These are phyloP conservation scores for Penicillium digitatum DNA, from an alignment of 2,329 filamentous ascomycete species.

Conservation along the genomic window DNA sequence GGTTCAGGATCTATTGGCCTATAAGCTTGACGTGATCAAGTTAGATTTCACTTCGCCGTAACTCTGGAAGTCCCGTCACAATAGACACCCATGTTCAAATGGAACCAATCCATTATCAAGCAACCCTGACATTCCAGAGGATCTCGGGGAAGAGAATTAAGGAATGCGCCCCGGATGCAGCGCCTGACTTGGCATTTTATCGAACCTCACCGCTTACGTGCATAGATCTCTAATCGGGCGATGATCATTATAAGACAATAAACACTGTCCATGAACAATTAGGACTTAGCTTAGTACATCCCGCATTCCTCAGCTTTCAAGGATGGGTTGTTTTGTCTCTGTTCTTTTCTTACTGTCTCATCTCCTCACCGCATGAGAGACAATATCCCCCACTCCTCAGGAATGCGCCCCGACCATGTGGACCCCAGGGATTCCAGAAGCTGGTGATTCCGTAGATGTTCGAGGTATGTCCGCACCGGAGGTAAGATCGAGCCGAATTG, in stretches of 20 bases:
- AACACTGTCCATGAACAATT: background rate
- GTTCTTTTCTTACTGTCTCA: constrained; percentile 2
- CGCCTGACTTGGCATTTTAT: constrained; percentile 2
- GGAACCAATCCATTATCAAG: background rate
- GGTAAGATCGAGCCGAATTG: background rate
- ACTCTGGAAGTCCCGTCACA: background rate
- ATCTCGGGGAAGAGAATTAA: constrained; percentile 1
- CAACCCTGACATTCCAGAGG: constrained; percentile 6
- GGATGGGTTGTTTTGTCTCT: constrained; percentile 1
- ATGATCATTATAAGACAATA: background rate
- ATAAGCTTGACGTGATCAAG: no score
- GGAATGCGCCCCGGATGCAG: constrained; percentile 9
- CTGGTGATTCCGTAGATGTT: background rate
- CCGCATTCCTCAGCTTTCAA: constrained; percentile 4
- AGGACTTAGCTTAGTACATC: constrained; percentile 1
- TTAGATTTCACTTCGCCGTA: background rate
- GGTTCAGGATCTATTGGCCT: background rate
- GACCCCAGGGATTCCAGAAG: constrained; percentile 8
- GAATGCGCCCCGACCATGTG: constrained; percentile 10
- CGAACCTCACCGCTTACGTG: constrained; percentile 6
- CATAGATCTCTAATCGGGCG: background rate
- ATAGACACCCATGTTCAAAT: background rate
- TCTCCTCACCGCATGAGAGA: constrained; percentile 10
- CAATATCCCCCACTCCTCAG: constrained; percentile 5
- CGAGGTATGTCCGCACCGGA: constrained; percentile 1